These are phyloP conservation scores for Ascochyta koolunga DNA, from an alignment of 2,329 filamentous ascomycete genomes.

Conservation along the genomic window DNA sequence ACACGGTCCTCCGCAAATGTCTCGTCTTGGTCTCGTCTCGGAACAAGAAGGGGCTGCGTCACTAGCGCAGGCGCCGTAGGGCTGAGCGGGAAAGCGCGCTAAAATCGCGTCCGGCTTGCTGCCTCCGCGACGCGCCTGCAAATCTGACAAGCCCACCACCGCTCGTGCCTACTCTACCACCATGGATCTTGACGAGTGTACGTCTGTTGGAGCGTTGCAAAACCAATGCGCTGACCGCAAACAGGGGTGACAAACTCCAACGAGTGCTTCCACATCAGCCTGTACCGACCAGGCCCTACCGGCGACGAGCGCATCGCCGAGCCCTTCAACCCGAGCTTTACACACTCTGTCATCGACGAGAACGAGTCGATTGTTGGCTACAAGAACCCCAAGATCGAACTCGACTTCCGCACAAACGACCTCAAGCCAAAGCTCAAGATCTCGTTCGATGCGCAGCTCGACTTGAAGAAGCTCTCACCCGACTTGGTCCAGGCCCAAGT, in stretches of 20 bases:
- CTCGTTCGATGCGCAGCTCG: constrained; percentile 73
- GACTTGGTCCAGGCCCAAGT: constrained; percentile 62
- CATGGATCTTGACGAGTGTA: constrained; percentile 46
- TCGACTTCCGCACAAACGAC: constrained; percentile 74
- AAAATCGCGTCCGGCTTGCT: constrained; percentile 21
- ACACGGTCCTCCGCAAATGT: constrained; percentile 16
- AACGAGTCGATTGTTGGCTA: constrained; percentile 92
- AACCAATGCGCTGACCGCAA: constrained; percentile 13
- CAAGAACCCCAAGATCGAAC: constrained; percentile 75
- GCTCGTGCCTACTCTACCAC: background rate
- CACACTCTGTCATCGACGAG: constrained; percentile 92
- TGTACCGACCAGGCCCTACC: constrained; percentile 37
- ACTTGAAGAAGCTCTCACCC: constrained; percentile 68
- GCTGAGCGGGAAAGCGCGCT: constrained; percentile 28
- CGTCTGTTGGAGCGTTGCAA: background rate
- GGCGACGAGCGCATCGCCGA: constrained; percentile 51
- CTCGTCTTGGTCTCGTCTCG: constrained; percentile 11
- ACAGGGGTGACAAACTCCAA: constrained; percentile 45
- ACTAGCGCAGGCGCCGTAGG: constrained; percentile 21
- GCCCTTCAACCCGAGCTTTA: constrained; percentile 84
- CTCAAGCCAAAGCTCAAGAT: constrained; percentile 78
- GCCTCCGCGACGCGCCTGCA: constrained; percentile 13
- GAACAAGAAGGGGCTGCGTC: constrained; percentile 18
- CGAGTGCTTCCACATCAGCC: constrained; percentile 47
- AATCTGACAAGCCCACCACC: constrained; percentile 5